Base-by-base conservation (phyloP, 1,284 basidiomycete genomes). In the Pseudozyma tsukubaensis region DNA sequence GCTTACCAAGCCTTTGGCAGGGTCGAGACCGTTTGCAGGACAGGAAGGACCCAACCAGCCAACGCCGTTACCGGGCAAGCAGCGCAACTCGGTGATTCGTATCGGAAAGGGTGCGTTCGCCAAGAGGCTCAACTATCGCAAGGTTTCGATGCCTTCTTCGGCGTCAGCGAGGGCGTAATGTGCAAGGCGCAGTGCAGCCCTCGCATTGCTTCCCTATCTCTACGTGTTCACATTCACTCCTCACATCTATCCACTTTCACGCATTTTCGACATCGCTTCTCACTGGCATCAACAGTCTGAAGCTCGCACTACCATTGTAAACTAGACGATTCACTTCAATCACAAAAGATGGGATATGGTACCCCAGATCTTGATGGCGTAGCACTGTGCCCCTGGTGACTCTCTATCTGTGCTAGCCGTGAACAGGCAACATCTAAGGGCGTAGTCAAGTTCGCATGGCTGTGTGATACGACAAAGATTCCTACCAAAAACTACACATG, bases 71-170 rank as follows among this genome's bases (percentile, higher is more conserved):
- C 64, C 64, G 16, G 69, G 74, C 39, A 74, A 62, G 53, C 50
- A 24, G 6, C 65, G 76, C 29, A 80, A 81, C 58, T 79, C 76
- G 37, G 82, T 82, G 40, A 69, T 83, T 52, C 77, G 82, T 12
- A 67, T 83, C 24, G 76, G 76, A 21, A 82, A 82, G 62, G 82
- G 82, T 29, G 68, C 66, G 2, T 83, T 80, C 56, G 82, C 82
- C 3, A 80, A 77, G 67, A 65, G 81, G 32, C 69, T 71, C 55
- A 65, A 71, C 60, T 75, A 71, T 34, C 72, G 72, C 48, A 63
- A 62, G 37, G 56, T 60, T 13, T 19, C 59, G 18, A 67, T 72
- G 45, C 70, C 70, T 12, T 45, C 14, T 29, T 24, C 59, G 7
- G 14, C 51, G 4, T 54, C 59, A 50, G 19, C 59, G 8, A 39